Conservation (phyloP, 805 yeast genomes). For the Starmerella bombicola region DNA sequence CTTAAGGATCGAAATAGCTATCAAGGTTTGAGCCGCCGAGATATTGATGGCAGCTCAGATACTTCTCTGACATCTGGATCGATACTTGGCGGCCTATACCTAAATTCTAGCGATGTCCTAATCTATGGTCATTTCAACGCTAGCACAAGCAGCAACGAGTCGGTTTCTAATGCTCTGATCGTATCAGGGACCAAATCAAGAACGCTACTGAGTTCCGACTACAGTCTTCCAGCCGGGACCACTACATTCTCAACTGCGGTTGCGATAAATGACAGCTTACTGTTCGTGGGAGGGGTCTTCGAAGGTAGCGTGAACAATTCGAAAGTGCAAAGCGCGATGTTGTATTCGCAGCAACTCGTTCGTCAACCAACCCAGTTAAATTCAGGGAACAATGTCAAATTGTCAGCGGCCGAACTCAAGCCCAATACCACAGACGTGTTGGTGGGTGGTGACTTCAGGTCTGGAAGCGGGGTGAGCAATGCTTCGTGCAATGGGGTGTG, state of each 20-base stretch:
- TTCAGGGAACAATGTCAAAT: neutral
- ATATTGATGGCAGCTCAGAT: neutral
- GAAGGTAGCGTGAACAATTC: neutral
- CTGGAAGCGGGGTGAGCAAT: neutral
- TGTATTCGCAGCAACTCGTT: neutral
- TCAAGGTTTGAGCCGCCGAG: too few relatives aligned
- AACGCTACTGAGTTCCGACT: neutral
- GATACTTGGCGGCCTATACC: slow-evolving; percentile 31
- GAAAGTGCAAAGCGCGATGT: slow-evolving; percentile 3
- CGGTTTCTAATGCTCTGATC: slow-evolving; percentile 26
- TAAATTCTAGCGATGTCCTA: slow-evolving; percentile 40
- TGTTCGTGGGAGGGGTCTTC: slow-evolving; percentile 15
- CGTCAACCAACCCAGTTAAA: slow-evolving; percentile 10
- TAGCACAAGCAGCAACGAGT: slow-evolving; percentile 22
- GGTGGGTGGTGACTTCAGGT: slow-evolving; percentile 13
- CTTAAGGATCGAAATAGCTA: neutral
- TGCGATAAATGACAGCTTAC: slow-evolving; percentile 17
- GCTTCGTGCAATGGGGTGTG: slow-evolving; percentile 34
- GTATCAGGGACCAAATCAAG: slow-evolving; percentile 1
- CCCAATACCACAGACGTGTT: slow-evolving; percentile 12
- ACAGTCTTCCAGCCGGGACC: neutral
- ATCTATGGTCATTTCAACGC: slow-evolving; percentile 49
- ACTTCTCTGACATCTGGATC: slow-evolving; percentile 9
- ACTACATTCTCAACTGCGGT: neutral
- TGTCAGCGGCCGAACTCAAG: slow-evolving; percentile 6